phyloP scores from a whole-genome alignment of 495 filamentous ascomycete genomes.

The Trichocladium antarcticum region DNA sequence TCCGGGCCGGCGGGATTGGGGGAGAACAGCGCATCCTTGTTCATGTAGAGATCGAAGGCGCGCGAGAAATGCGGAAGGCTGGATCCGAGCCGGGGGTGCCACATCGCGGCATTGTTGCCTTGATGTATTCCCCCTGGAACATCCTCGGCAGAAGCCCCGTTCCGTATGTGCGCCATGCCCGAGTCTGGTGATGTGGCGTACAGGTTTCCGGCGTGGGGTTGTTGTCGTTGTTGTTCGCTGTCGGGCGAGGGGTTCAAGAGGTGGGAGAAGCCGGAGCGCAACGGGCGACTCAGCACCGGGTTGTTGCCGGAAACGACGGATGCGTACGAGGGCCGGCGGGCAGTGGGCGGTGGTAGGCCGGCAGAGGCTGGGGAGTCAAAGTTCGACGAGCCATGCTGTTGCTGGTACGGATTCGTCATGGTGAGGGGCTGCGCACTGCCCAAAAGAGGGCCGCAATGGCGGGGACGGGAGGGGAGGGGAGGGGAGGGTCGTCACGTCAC shows the following conservation, averaged over 20 bases:
- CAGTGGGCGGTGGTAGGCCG: conserved; percentile 18
- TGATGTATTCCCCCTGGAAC: neutral
- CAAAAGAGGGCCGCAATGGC: conserved; percentile 11
- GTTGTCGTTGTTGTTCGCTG: conserved; percentile 21
- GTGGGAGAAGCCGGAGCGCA: conserved; percentile 49
- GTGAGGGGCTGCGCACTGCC: conserved; percentile 13
- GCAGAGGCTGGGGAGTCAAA: conserved; percentile 14
- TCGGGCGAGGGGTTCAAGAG: conserved; percentile 46
- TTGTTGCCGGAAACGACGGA: conserved; percentile 61
- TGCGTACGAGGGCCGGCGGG: conserved; percentile 57
- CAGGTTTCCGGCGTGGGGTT: conserved; percentile 29
- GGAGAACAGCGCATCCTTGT: conserved; percentile 22
- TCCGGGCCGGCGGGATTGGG: conserved; percentile 5
- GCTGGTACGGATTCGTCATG: conserved; percentile 29
- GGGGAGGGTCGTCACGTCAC: conserved; percentile 2
- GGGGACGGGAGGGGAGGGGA: conserved; percentile 1
- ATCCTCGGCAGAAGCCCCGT: conserved; percentile 6
- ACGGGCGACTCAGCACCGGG: conserved; percentile 35
- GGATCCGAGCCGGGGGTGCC: conserved; percentile 33
- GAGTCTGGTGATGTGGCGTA: conserved; percentile 19
- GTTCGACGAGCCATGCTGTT: conserved; percentile 12
- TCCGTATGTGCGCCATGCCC: conserved; percentile 4
- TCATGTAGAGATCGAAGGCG: conserved; percentile 45
- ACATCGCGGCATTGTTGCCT: conserved; percentile 4
- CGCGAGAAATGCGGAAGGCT: conserved; percentile 48